phyloP scores from a whole-genome alignment of 2,329 filamentous ascomycete species.

The Westerdykella aurantiaca region DNA sequence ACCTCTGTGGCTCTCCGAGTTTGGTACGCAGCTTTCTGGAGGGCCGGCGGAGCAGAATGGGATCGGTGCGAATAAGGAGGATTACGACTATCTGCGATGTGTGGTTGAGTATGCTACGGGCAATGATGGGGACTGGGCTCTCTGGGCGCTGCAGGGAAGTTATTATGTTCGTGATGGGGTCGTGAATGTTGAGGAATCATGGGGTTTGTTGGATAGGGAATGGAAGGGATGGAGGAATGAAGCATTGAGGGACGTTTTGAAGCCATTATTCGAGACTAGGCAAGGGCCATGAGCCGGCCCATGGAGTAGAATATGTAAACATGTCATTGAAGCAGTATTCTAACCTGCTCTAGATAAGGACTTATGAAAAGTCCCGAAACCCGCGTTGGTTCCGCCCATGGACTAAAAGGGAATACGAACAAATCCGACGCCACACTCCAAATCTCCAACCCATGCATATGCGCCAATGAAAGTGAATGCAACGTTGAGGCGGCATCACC shows the following conservation, averaged over 20 bases:
- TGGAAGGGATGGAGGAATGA: conserved; percentile 39
- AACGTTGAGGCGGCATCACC: neutral
- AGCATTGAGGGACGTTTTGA: conserved; percentile 30
- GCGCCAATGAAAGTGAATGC: too few species aligned
- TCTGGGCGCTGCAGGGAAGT: conserved; percentile 54
- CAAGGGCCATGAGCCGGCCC: conserved; percentile 33
- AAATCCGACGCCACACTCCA: too few species aligned
- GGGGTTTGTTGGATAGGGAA: conserved; percentile 43
- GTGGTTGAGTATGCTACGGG: conserved; percentile 46
- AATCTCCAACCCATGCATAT: too few species aligned
- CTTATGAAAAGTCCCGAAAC: too few species aligned
- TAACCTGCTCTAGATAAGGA: too few species aligned
- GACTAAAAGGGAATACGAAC: too few species aligned
- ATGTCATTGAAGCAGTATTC: too few species aligned
- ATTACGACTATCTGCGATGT: conserved; percentile 36
- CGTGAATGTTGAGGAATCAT: conserved; percentile 49
- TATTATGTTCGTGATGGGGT: conserved; percentile 51
- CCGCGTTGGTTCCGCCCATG: neutral
- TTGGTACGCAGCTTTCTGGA: conserved; percentile 42
- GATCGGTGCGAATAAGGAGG: conserved; percentile 9
- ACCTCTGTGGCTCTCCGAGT: conserved; percentile 53
- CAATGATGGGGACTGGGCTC: conserved; percentile 55
- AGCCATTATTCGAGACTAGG: conserved; percentile 38
- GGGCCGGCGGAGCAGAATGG: conserved; percentile 9
- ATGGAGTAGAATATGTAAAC: too few species aligned